Percentiles rank a stretch among this genome's conserved stretches.
These are phyloP conservation scores for Microdochium nivale DNA, from an alignment of 2,329 filamentous ascomycete species.

Conservation along the genomic window DNA sequence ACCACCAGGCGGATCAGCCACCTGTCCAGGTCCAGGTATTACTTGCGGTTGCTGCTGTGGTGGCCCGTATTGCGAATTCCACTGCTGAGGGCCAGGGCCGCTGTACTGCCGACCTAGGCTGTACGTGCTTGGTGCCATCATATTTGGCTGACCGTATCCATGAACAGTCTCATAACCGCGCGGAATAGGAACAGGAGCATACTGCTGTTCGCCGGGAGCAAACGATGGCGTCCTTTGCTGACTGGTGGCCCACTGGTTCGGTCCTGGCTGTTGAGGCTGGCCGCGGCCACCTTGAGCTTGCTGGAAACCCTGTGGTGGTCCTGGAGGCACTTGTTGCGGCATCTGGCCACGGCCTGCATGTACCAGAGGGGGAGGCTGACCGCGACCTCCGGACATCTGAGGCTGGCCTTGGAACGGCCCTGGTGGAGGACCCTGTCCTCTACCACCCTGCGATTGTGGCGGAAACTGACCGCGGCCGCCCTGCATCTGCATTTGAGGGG, in stretches of 20 bases:
- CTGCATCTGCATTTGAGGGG: conserved; percentile 7
- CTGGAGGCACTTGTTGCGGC: not conserved
- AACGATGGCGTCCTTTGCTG: not conserved
- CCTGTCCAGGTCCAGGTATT: conserved; percentile 1
- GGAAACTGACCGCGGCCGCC: conserved; percentile 10
- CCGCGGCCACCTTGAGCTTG: not conserved
- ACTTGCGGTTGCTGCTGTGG: conserved; percentile 9
- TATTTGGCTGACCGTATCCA: conserved; percentile 17
- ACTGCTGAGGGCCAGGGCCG: conserved; percentile 4
- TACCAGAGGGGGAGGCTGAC: conserved; percentile 7
- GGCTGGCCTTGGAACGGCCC: conserved; percentile 3
- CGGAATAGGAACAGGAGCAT: conserved; percentile 22
- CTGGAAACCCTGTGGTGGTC: not conserved
- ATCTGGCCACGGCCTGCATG: conserved; percentile 3
- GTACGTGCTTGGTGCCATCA: conserved; percentile 17
- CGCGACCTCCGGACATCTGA: conserved; percentile 6
- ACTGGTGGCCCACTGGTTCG: conserved; percentile 3
- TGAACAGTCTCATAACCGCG: conserved; percentile 21
- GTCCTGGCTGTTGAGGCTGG: conserved; percentile 3
- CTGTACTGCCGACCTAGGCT: conserved; percentile 11
- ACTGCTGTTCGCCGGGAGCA: conserved; percentile 12
- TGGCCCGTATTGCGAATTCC: conserved; percentile 2
- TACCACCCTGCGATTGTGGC: conserved; percentile 9
- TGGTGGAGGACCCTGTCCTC: conserved; percentile 1
- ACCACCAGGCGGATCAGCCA: not conserved